Percentiles rank a stretch among this genome's conserved stretches.
phyloP scores from a whole-genome alignment of 495 filamentous ascomycete species.

The Penicillium salamii region DNA sequence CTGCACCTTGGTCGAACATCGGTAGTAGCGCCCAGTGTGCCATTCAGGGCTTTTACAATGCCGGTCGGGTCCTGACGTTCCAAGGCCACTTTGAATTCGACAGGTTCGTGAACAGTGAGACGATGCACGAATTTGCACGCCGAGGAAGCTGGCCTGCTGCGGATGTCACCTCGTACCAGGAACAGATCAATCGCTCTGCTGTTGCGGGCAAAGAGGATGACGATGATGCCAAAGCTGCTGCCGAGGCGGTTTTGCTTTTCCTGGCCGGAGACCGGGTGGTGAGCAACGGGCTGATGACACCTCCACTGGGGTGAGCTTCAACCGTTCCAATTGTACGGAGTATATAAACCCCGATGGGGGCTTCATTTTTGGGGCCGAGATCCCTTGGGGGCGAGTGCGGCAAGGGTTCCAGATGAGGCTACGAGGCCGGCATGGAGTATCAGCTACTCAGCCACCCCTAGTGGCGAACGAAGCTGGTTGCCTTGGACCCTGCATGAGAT shows the following conservation, averaged over 20 bases:
- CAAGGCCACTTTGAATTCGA: constrained; percentile 48
- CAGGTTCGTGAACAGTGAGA: constrained; percentile 33
- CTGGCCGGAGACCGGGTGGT: constrained; percentile 18
- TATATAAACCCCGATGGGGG: too few species aligned
- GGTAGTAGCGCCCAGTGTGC: constrained; percentile 31
- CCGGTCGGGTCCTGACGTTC: constrained; percentile 34
- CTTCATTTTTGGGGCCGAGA: too few species aligned
- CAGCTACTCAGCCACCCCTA: constrained; percentile 15
- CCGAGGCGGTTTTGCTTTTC: constrained; percentile 36
- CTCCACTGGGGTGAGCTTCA: constrained; percentile 14
- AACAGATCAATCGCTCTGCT: constrained; percentile 20
- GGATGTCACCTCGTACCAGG: constrained; percentile 18
- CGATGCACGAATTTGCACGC: constrained; percentile 31
- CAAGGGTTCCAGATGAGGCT: neutral
- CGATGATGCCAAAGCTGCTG: constrained; percentile 39
- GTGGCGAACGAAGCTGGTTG: constrained; percentile 18
- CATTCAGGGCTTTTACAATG: constrained; percentile 41
- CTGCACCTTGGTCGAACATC: constrained; percentile 32
- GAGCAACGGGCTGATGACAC: constrained; percentile 23
- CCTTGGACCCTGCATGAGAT: constrained; percentile 12
- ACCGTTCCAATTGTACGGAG: too few species aligned
- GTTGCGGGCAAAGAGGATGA: constrained; percentile 22
- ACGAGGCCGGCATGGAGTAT: neutral
- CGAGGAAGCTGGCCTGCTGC: constrained; percentile 23
- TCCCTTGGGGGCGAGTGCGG: too few species aligned